phyloP scores from a whole-genome alignment of 2,329 filamentous ascomycete species.

The Fusarium newnesense region DNA sequence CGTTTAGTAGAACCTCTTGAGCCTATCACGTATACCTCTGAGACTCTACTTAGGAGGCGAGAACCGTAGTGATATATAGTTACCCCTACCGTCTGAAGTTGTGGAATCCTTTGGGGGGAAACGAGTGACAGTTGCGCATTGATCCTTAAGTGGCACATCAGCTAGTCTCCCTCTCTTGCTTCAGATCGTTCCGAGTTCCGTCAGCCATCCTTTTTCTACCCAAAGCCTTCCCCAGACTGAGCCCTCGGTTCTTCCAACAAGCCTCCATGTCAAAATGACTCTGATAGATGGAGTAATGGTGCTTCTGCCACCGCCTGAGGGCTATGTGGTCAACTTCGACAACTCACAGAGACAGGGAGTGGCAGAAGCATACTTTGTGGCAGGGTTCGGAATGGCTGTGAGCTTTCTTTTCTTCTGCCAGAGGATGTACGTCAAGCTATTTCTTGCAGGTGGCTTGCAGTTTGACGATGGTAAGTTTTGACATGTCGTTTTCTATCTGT shows the following conservation, averaged over 20 bases:
- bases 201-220: background rate
- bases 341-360: slow-evolving; percentile 44
- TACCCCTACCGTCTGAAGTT: background rate
- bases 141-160: background rate
- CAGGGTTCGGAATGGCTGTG: slow-evolving; percentile 33
- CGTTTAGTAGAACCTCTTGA: background rate
- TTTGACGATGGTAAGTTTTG: slow-evolving; percentile 42
- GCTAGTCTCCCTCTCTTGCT: background rate
- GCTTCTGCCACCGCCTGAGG: slow-evolving; percentile 42
- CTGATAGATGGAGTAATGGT: slow-evolving; percentile 25
- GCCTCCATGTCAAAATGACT: slow-evolving; percentile 21
- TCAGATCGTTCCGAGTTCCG: background rate
- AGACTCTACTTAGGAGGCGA: background rate
- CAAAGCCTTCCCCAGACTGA: background rate
- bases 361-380: slow-evolving; percentile 35
- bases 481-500: background rate
- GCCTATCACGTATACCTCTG: background rate
- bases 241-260: background rate
- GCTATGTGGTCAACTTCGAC: slow-evolving; percentile 49
- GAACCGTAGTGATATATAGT: background rate
- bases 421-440: slow-evolving; percentile 42
- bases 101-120: background rate
- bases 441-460: slow-evolving; percentile 35
- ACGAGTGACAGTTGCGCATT: background rate
- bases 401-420: slow-evolving; percentile 40